phyloP scores from a whole-genome alignment of 2,329 filamentous ascomycete species.

The Stagonosporopsis tanaceti region DNA sequence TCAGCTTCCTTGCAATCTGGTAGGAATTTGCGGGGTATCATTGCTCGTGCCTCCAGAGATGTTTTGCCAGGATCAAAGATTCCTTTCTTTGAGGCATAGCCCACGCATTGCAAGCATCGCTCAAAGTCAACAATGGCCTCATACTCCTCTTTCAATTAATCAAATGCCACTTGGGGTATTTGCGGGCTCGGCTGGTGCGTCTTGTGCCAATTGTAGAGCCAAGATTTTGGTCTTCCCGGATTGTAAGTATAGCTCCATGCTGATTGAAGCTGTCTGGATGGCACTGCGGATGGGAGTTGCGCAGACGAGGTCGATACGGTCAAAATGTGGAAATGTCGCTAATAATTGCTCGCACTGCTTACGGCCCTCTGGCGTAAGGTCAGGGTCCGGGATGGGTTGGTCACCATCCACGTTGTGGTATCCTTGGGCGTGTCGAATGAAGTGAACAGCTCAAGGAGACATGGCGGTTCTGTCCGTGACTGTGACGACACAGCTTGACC shows the following conservation, averaged over 20 bases:
- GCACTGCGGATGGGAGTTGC: constrained; percentile 82
- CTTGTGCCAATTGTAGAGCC: constrained; percentile 18
- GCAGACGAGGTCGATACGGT: constrained; percentile 69
- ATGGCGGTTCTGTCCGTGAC: constrained; percentile 6
- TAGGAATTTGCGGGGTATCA: background rate
- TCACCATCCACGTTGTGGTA: constrained; percentile 77
- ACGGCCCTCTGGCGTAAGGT: constrained; percentile 75
- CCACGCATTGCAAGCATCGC: constrained; percentile 2
- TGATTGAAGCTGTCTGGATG: constrained; percentile 75
- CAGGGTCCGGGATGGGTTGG: constrained; percentile 75
- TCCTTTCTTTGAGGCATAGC: constrained; percentile 12
- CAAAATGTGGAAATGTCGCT: constrained; percentile 67
- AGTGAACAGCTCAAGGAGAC: constrained; percentile 37
- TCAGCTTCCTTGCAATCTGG: background rate
- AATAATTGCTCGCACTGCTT: constrained; percentile 73
- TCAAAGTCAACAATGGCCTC: constrained; percentile 9
- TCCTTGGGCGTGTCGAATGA: constrained; percentile 76
- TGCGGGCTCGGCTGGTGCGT: constrained; percentile 15
- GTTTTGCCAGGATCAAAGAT: constrained; percentile 3
- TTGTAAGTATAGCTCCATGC: constrained; percentile 62
- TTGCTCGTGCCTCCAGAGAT: background rate
- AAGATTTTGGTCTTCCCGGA: constrained; percentile 10
- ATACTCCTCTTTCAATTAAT: constrained; percentile 5
- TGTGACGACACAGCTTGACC: background rate
- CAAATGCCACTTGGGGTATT: constrained; percentile 17